Conservation (phyloP, 805 yeast species). For the Peterozyma toletana region DNA sequence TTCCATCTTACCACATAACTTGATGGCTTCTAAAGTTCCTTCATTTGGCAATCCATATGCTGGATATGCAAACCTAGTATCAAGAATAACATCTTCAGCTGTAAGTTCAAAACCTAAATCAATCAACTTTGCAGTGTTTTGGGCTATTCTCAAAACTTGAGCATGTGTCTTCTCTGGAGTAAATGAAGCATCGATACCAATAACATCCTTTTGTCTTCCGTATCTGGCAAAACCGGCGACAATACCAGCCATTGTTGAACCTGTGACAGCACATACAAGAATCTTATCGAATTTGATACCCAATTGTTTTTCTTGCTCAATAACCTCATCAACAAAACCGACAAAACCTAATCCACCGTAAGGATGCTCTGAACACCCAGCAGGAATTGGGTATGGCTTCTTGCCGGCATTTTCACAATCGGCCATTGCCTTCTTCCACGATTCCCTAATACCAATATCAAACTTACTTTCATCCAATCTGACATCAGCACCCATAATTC, state of each 20-base stretch:
- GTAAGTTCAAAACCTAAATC: conserved; percentile 19
- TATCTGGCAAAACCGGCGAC: conserved; percentile 26
- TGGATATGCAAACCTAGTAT: conserved; percentile 25
- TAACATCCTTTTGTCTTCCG: conserved; percentile 24
- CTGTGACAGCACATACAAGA: conserved; percentile 27
- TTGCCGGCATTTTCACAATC: conserved; percentile 20
- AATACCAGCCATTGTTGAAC: conserved; percentile 27
- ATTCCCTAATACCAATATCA: conserved; percentile 27
- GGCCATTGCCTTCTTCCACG: conserved; percentile 23
- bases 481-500: conserved; percentile 29
- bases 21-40: conserved; percentile 28
- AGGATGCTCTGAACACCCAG: conserved; percentile 28
- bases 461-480: conserved; percentile 25
- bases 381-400: conserved; percentile 29
- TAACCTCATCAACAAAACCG: conserved; percentile 26
- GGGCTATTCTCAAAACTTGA: conserved; percentile 25
- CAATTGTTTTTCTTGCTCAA: conserved; percentile 24
- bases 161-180: conserved; percentile 26
- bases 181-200: conserved; percentile 28
- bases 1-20: conserved; percentile 24
- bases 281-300: conserved; percentile 26
- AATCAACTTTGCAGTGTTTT: conserved; percentile 22
- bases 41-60: conserved; percentile 27
- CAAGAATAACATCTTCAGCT: conserved; percentile 18
- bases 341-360: conserved; percentile 29